Evolutionary conservation across 148 eudicot species (phyloP).

Genomic region (Diospyros lotus): DNA sequence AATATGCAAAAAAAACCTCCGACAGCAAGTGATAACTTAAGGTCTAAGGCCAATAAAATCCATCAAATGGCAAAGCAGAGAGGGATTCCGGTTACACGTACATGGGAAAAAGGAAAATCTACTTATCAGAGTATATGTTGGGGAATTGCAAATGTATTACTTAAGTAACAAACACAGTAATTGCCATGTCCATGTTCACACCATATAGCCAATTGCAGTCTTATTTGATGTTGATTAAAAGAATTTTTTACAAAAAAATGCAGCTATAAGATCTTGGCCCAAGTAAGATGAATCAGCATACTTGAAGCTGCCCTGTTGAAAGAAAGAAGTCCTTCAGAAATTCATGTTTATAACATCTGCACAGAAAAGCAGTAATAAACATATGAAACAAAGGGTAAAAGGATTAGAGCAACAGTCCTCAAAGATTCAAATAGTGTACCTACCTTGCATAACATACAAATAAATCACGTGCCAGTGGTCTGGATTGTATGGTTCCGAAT

Average conservation of each 20-base stretch:
- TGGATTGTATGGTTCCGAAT: slow-evolving; percentile 79
- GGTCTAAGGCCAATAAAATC: background rate
- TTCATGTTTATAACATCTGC: slow-evolving; percentile 85
- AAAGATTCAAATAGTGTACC: background rate
- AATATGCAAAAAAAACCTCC: background rate
- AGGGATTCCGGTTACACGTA: background rate
- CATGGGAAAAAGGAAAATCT: background rate
- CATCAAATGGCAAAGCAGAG: background rate
- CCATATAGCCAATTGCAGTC: background rate
- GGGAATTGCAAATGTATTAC: background rate
- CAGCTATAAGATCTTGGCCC: background rate
- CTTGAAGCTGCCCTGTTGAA: slow-evolving; percentile 85
- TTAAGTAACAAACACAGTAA: background rate
- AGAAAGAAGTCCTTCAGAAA: slow-evolving; percentile 81
- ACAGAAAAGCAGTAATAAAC: background rate
- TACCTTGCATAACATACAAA: slow-evolving; percentile 77
- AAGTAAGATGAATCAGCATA: slow-evolving; percentile 21
- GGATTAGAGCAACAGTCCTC: background rate
- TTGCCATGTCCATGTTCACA: background rate
- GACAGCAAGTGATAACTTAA: background rate
- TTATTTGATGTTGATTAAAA: background rate
- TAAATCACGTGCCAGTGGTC: slow-evolving; percentile 83
- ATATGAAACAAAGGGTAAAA: background rate
- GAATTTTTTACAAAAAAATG: background rate
- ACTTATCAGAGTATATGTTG: background rate